Evolutionary conservation across 108 stramenopile genomes (phyloP).

Genomic region (Nitzschia putrida): DNA sequence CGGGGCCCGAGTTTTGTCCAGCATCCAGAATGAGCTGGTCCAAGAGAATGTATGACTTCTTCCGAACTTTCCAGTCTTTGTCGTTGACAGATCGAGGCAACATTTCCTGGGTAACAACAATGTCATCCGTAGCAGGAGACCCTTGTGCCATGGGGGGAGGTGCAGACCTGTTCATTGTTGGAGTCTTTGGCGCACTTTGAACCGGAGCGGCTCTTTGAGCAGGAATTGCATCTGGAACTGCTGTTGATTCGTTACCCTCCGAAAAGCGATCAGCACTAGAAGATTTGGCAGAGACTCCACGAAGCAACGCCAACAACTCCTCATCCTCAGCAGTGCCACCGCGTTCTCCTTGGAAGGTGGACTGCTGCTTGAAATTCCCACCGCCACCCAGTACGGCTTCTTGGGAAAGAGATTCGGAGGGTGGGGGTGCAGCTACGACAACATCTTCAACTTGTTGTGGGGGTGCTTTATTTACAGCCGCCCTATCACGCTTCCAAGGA

Average conservation of each 20-base stretch:
- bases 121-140: slow-evolving; percentile 20
- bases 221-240: slow-evolving; percentile 3
- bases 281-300: slow-evolving; percentile 65
- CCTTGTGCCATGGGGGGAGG: slow-evolving; percentile 3
- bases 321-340: slow-evolving; percentile 81
- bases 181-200: background rate
- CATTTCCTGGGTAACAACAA: slow-evolving; percentile 55
- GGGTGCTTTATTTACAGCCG: background rate
- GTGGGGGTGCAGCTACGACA: background rate
- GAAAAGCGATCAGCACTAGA: slow-evolving; percentile 49
- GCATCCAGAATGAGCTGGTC: slow-evolving; percentile 28
- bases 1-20: slow-evolving; percentile 20
- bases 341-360: slow-evolving; percentile 67
- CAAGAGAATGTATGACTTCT: slow-evolving; percentile 64
- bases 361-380: slow-evolving; percentile 37
- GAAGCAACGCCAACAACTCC: slow-evolving; percentile 63
- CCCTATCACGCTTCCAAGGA: slow-evolving; percentile 41
- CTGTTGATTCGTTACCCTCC: background rate
- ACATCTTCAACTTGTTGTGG: background rate
- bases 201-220: slow-evolving; percentile 3
- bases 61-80: slow-evolving; percentile 75
- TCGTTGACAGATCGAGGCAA: slow-evolving; percentile 47
- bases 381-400: slow-evolving; percentile 12
- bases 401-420: background rate
- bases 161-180: no score